Percentiles rank a stretch among this genome's conserved stretches.
Conservation (phyloP, 768 basidiomycete species). For the Leccinellum luteum region DNA sequence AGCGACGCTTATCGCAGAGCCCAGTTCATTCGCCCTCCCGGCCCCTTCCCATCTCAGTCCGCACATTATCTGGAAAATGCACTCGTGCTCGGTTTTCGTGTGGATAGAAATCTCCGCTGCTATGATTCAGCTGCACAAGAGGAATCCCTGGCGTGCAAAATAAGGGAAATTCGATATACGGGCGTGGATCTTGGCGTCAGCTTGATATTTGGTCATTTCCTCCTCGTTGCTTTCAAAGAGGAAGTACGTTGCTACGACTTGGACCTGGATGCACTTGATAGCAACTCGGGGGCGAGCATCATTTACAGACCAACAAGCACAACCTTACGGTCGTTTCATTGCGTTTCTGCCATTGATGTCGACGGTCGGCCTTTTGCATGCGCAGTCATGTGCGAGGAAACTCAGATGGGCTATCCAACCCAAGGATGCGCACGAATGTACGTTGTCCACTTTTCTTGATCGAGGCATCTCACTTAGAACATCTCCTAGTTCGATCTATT, state of each 20-base stretch:
- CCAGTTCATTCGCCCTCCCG: slow-evolving; percentile 14
- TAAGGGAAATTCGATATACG: slow-evolving; percentile 8
- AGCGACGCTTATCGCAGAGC: slow-evolving; percentile 12
- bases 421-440: slow-evolving; percentile 3
- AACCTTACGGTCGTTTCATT: slow-evolving; percentile 1
- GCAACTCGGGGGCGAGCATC: slow-evolving; percentile 2
- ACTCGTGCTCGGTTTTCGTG: slow-evolving; percentile 11
- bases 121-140: neutral
- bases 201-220: slow-evolving; percentile 17
- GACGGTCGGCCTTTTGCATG: slow-evolving; percentile 18
- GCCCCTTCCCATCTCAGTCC: slow-evolving; percentile 15
- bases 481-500: slow-evolving; percentile 7
- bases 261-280: neutral
- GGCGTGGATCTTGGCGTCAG: neutral
- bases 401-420: neutral
- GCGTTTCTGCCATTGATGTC: slow-evolving; percentile 10
- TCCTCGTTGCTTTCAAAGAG: slow-evolving; percentile 12
- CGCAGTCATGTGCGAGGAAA: slow-evolving; percentile 6
- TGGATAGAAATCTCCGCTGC: slow-evolving; percentile 5
- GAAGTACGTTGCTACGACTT: slow-evolving; percentile 17
- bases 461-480: neutral
- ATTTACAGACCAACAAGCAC: slow-evolving; percentile 6
- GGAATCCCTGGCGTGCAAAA: neutral
- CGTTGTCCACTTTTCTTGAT: neutral
- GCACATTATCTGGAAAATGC: slow-evolving; percentile 12